Base-by-base conservation (phyloP, 1,284 basidiomycete species). In the Marasmius sp. region DNA sequence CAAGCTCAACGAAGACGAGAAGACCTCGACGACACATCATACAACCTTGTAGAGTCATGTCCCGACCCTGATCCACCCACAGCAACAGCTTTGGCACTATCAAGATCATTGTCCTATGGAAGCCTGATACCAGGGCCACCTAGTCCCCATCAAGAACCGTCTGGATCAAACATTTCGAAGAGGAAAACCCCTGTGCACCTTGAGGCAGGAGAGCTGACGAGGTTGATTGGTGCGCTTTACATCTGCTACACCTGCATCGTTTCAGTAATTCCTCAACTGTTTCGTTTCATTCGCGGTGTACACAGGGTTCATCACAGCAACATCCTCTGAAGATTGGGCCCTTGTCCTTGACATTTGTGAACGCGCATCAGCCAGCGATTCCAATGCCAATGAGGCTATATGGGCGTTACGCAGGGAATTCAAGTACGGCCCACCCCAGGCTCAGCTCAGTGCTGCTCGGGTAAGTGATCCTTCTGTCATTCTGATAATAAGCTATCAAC, bases 271-370 rank as follows among this genome's bases (percentile, higher is more conserved):
- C 27, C 27, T 27, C 27, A 27, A 27, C 5, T 5, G 27, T 27
- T 27, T 27, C 27, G 27, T 5, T 27, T 27, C 27, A 5, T 27
- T 27, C 27, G 5, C 27, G 27, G 27, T 27, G 64, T 49, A 20
- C 10, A 10, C 18, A 92, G 91, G 89, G 0, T 92, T 83, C 67
- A 77, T 91, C 16, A 89, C 89, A 5, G 89, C 89, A 0, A 89
- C 88, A 0, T 81, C 86, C 0, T 87, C 88, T 5, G 90, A 92
- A 70, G 89, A 93, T 69, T 92, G 90, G 91, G 73, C 82, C 0
- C 79, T 93, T 39, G 88, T 92, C 0, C 77, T 92, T 39, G 91
- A 93, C 60, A 86, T 93, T 18, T 92, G 90, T 66, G 91, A 93
- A 58, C 80, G 87, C 52, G 87, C 88, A 0, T 89, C 87, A 1